A percentile compares a stretch with the other conserved stretches of the same genome.
These are phyloP conservation scores for Cutaneotrichosporon mucoides DNA, from an alignment of 1,284 basidiomycete genomes.

Conservation along the genomic window DNA sequence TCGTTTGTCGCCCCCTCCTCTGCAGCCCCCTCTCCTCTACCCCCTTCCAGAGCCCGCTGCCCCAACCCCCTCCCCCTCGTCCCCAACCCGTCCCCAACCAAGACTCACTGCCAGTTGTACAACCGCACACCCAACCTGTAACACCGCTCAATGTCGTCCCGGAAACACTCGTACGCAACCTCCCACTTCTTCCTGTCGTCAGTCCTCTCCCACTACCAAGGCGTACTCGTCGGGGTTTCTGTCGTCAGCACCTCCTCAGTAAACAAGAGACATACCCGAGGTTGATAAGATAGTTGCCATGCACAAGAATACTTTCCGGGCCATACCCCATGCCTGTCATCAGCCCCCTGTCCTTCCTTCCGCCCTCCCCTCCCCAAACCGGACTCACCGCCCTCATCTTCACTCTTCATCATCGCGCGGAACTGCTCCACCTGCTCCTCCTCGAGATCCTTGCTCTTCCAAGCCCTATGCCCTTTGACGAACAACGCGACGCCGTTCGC, in stretches of 20 bases:
- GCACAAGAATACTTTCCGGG: slow-evolving; percentile 63
- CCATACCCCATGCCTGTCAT: slow-evolving; percentile 60
- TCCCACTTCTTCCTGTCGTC: slow-evolving; percentile 67
- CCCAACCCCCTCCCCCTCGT: too few relatives aligned
- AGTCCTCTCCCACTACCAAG: too few relatives aligned
- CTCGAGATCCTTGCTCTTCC: slow-evolving; percentile 62
- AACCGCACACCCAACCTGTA: slow-evolving; percentile 67
- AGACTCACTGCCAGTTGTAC: slow-evolving; percentile 79
- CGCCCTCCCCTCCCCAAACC: not conserved
- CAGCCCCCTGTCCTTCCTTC: too few relatives aligned
- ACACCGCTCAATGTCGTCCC: slow-evolving; percentile 75
- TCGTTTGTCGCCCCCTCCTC: too few relatives aligned
- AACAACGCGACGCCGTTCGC: slow-evolving; percentile 80
- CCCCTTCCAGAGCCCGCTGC: too few relatives aligned
- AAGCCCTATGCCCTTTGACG: slow-evolving; percentile 75
- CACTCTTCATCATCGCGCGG: slow-evolving; percentile 55
- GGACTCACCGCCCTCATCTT: slow-evolving; percentile 43
- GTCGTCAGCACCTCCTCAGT: too few relatives aligned
- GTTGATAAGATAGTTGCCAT: slow-evolving; percentile 82
- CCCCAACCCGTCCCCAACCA: too few relatives aligned
- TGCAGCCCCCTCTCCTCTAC: too few relatives aligned
- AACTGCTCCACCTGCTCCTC: slow-evolving; percentile 56
- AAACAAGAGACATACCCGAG: too few relatives aligned
- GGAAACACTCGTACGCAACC: slow-evolving; percentile 73
- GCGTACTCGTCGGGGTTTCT: too few relatives aligned